phyloP scores from a whole-genome alignment of 2,329 filamentous ascomycete species.

The Fusarium buxicola region DNA sequence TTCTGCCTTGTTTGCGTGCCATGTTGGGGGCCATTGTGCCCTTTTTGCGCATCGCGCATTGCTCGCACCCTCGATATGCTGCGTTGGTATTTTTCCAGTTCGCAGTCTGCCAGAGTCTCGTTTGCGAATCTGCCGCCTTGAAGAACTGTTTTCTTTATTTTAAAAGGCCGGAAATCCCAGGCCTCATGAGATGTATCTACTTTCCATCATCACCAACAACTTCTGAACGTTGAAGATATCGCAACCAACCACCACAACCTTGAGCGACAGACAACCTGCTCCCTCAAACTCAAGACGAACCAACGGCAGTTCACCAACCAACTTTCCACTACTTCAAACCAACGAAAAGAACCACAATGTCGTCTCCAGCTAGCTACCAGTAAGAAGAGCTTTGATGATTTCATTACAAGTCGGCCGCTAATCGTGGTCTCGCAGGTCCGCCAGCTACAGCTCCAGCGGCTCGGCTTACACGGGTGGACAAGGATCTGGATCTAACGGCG shows the following conservation, averaged over 20 bases:
- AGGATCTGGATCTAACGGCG: conserved; percentile 2
- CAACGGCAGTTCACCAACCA: conserved; percentile 7
- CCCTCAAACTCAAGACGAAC: background rate
- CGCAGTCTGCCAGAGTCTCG: conserved; percentile 7
- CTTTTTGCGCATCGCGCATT: conserved; percentile 8
- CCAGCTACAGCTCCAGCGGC: conserved; percentile 7
- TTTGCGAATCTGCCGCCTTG: conserved; percentile 14
- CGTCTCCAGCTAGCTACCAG: conserved; percentile 23
- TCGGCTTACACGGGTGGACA: conserved; percentile 33
- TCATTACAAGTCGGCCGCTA: background rate
- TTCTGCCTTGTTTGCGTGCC: background rate
- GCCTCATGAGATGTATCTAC: background rate
- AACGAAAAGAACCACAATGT: conserved; percentile 20
- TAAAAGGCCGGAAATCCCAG: background rate
- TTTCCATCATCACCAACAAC: conserved; percentile 7
- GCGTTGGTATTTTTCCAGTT: conserved; percentile 36
- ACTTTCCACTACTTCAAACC: background rate
- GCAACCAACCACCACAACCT: background rate
- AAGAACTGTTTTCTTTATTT: background rate
- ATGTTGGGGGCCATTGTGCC: conserved; percentile 27
- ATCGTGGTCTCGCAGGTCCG: conserved; percentile 16
- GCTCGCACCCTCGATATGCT: conserved; percentile 5
- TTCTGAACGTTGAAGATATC: background rate
- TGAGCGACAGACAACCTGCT: background rate
- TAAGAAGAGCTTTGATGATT: conserved; percentile 7